Conservation (phyloP, 129 eudicot species). For the Kitagawia praeruptora region DNA sequence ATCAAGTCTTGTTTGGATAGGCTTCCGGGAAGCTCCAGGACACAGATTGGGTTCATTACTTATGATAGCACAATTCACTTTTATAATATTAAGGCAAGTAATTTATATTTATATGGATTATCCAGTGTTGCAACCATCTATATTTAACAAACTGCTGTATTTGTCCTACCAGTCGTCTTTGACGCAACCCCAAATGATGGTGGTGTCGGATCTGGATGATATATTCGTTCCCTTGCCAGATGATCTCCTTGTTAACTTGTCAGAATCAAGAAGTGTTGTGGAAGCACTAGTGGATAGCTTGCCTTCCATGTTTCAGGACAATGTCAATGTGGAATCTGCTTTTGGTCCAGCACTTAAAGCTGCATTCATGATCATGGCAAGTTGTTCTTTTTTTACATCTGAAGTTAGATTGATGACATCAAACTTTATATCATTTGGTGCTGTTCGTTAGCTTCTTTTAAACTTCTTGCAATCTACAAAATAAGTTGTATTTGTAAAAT, state of each 20-base stretch:
- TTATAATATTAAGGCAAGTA: slow-evolving; percentile 87
- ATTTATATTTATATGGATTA: slow-evolving; percentile 1
- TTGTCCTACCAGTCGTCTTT: slow-evolving; percentile 73
- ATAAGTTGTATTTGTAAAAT: neutral
- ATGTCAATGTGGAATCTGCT: slow-evolving; percentile 91
- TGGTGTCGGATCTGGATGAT: slow-evolving; percentile 93
- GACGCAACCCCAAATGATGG: slow-evolving; percentile 98
- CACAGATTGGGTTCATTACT: slow-evolving; percentile 95
- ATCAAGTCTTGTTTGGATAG: slow-evolving; percentile 83
- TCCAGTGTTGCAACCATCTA: neutral
- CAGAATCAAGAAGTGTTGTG: slow-evolving; percentile 90
- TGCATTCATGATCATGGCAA: slow-evolving; percentile 88
- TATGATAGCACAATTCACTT: slow-evolving; percentile 91
- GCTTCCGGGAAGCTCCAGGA: slow-evolving; percentile 81
- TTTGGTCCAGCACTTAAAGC: slow-evolving; percentile 99
- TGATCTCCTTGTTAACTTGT: slow-evolving; percentile 96
- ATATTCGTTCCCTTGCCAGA: slow-evolving; percentile 93
- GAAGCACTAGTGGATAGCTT: slow-evolving; percentile 91
- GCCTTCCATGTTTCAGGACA: slow-evolving; percentile 91
- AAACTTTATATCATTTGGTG: neutral
- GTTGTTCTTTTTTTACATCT: slow-evolving; percentile 13
- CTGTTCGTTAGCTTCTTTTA: neutral
- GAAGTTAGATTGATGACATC: neutral
- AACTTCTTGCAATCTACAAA: neutral
- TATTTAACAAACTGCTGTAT: slow-evolving; percentile 21